Conservation (phyloP, 352 stramenopile genomes). For the Globisporangium irregulare region DNA sequence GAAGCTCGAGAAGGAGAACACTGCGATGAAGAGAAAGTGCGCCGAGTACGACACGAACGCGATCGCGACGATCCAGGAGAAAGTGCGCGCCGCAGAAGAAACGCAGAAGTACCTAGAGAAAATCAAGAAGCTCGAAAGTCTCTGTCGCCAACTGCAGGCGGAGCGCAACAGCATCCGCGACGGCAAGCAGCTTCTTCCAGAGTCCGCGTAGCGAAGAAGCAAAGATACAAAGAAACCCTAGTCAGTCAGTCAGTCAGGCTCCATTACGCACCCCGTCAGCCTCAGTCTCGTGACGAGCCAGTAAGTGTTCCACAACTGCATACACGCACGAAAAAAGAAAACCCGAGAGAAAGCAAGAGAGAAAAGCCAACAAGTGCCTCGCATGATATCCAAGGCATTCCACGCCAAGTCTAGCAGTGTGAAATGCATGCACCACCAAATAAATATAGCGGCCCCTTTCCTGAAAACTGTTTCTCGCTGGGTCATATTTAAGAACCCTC, state of each 20-base stretch:
- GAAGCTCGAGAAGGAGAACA: slow-evolving; percentile 85
- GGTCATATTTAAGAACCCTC: neutral
- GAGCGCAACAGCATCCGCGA: slow-evolving; percentile 63
- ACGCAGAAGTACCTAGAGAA: slow-evolving; percentile 76
- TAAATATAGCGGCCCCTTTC: slow-evolving; percentile 4
- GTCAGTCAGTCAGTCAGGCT: neutral
- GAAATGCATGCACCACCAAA: neutral
- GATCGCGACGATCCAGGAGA: slow-evolving; percentile 75
- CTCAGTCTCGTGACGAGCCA: neutral
- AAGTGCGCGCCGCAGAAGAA: slow-evolving; percentile 56
- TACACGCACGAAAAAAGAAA: neutral
- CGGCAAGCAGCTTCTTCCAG: slow-evolving; percentile 12
- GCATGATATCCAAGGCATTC: neutral
- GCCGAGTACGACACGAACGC: slow-evolving; percentile 72
- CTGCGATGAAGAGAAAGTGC: slow-evolving; percentile 77
- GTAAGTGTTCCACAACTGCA: neutral
- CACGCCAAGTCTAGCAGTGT: neutral
- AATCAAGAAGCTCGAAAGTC: slow-evolving; percentile 77
- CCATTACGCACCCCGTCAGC: neutral
- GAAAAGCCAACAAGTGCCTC: neutral
- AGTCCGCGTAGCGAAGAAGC: slow-evolving; percentile 7
- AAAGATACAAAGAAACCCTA: neutral
- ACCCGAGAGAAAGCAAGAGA: neutral
- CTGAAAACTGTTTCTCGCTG: neutral
- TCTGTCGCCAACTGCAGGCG: slow-evolving; percentile 80